Evolutionary conservation across 768 basidiomycete species (phyloP), one percentile per base, ranked within the genome.

Genomic region (Ramaria sp.): DNA sequence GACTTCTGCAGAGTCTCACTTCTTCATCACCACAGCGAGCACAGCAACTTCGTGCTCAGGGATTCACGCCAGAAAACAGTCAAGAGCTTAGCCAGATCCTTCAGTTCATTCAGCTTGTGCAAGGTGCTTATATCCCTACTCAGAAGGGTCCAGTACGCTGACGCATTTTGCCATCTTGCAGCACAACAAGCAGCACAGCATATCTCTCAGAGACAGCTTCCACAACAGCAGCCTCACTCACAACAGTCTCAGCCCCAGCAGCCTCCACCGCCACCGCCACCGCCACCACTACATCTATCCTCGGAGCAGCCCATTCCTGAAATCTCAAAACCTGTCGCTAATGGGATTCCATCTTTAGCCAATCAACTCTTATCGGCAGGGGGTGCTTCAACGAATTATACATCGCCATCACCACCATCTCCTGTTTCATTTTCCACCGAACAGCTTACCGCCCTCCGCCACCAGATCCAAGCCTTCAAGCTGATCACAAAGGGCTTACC

Each of bases 401-500:
- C 80, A 12, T 68, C 74, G 19, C 73, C 78, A n/a, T 78, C 85
- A 2, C 75, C 80, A 30, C 84, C 86, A 0, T 86, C 88, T 39
- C 62, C 63, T 30, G 81, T 91, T 31, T 85, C 86, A 4, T 91
- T 94, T 65, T 84, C 87, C 4, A 72, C 67, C 0, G 84, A 87
- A 59, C 91, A 91, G 64, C 82, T 91, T 48, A 75, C 73, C 57
- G 79, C 84, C 10, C 77, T 92, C n/a, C 79, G 86, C 13, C 82
- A 86, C 0, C 90, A 92, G 62, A 91, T 92, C 15, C 78, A 84
- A 50, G 89, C 90, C 3, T 91, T 84, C 73, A 88, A 85, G 65
- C 76, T 82, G 60, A 74, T 92, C 62, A 73, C 74, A 15, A 78
- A 83, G 22, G 81, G 83, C 20, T 66, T 81, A 7, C 80, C 86